phyloP scores from a whole-genome alignment of 2,329 filamentous ascomycete genomes.

The Lachnellula cervina region DNA sequence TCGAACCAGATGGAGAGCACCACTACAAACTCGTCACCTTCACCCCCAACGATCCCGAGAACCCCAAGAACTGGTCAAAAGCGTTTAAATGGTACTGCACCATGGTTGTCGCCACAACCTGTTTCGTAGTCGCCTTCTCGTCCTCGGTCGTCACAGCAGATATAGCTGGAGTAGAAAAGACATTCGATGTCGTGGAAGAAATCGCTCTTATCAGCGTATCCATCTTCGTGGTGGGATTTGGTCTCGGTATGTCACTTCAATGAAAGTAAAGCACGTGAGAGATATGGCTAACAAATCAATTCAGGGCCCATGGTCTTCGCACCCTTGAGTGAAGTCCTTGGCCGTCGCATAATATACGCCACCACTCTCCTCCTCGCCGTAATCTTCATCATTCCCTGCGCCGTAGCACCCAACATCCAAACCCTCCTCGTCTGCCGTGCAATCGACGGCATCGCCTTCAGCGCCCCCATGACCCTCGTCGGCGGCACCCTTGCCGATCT shows the following conservation, averaged over 20 bases:
- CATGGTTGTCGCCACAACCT: slow-evolving; percentile 74
- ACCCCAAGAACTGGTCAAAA: slow-evolving; percentile 84
- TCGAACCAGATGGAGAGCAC: slow-evolving; percentile 21
- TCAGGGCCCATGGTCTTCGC: slow-evolving; percentile 72
- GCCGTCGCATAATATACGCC: slow-evolving; percentile 63
- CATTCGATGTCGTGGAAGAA: slow-evolving; percentile 66
- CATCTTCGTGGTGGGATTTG: slow-evolving; percentile 78
- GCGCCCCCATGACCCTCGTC: slow-evolving; percentile 80
- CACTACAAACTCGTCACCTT: slow-evolving; percentile 65
- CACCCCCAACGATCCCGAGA: slow-evolving; percentile 64
- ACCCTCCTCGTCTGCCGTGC: slow-evolving; percentile 72
- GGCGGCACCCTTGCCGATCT: slow-evolving; percentile 78
- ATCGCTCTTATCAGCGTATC: slow-evolving; percentile 68
- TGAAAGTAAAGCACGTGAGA: neutral
- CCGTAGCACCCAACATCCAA: slow-evolving; percentile 68
- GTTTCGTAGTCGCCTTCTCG: slow-evolving; percentile 60
- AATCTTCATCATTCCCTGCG: slow-evolving; percentile 76
- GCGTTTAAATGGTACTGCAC: slow-evolving; percentile 77
- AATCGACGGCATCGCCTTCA: slow-evolving; percentile 80
- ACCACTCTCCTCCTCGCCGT: slow-evolving; percentile 50
- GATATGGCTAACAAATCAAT: slow-evolving; percentile 6
- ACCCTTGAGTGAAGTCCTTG: slow-evolving; percentile 70
- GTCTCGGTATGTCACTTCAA: slow-evolving; percentile 53
- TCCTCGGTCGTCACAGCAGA: slow-evolving; percentile 77
- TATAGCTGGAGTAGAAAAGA: slow-evolving; percentile 55